Evolutionary conservation across 257 asterid genomes (phyloP).

Genomic region (Plantago ovata): DNA sequence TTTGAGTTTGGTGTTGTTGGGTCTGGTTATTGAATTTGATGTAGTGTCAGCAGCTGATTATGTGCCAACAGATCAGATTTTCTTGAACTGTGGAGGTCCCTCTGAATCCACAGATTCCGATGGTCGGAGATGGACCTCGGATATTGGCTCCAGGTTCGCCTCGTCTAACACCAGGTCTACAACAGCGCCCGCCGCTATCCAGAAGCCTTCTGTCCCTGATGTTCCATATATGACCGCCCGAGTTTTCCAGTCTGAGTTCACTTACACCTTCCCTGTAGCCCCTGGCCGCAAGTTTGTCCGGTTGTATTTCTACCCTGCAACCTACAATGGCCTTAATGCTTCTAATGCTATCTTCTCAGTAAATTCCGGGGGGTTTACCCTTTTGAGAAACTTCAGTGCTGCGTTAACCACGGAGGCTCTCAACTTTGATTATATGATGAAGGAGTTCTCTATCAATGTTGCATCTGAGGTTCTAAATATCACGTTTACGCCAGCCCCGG

Average conservation of each 20-base stretch:
- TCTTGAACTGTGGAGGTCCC: slow-evolving; percentile 85
- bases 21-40: slow-evolving; percentile 18
- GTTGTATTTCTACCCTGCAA: slow-evolving; percentile 70
- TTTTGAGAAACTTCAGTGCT: slow-evolving; percentile 77
- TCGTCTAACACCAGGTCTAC: slow-evolving; percentile 38
- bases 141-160: slow-evolving; percentile 65
- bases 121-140: slow-evolving; percentile 74
- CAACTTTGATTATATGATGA: slow-evolving; percentile 56
- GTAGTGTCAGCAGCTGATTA: slow-evolving; percentile 42
- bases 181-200: slow-evolving; percentile 51
- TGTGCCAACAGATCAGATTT: slow-evolving; percentile 63
- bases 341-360: slow-evolving; percentile 60
- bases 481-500: slow-evolving; percentile 56
- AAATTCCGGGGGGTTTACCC: slow-evolving; percentile 45
- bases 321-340: slow-evolving; percentile 54
- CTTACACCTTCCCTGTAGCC: slow-evolving; percentile 80
- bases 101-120: slow-evolving; percentile 52
- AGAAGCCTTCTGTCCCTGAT: slow-evolving; percentile 70
- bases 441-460: slow-evolving; percentile 70
- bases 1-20: slow-evolving; percentile 19
- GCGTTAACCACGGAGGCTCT: slow-evolving; percentile 56
- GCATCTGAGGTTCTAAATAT: slow-evolving; percentile 38
- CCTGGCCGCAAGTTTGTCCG: slow-evolving; percentile 79
- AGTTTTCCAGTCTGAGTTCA: slow-evolving; percentile 59
- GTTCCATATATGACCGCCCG: slow-evolving; percentile 92